Conservation (phyloP, 2,329 filamentous ascomycete genomes). For the Ceratocystis diversiconidia region DNA sequence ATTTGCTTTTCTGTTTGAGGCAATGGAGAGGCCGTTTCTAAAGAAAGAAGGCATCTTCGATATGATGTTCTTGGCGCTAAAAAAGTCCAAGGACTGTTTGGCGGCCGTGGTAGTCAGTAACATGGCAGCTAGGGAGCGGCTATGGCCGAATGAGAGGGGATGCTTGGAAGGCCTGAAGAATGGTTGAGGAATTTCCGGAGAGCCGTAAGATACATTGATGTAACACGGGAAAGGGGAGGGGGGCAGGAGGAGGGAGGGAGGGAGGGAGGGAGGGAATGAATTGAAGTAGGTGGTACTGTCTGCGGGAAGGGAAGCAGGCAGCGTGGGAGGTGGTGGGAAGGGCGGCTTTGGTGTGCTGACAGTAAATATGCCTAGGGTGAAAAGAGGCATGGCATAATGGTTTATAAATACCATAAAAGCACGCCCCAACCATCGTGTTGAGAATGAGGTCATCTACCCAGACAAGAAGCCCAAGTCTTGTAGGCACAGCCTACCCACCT, state of each 20-base stretch:
- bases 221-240: not conserved
- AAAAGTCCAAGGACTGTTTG: not conserved
- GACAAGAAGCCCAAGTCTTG: too few species aligned
- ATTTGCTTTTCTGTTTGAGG: conserved; percentile 30
- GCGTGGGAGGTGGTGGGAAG: not conserved
- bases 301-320: not conserved
- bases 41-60: conserved; percentile 6
- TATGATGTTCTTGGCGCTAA: not conserved
- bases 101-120: not conserved
- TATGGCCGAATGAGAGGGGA: not conserved
- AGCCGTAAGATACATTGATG: not conserved
- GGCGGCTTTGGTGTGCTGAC: too few species aligned
- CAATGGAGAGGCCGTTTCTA: not conserved
- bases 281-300: not conserved
- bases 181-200: not conserved
- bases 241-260: not conserved
- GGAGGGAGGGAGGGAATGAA: not conserved
- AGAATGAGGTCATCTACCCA: too few species aligned
- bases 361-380: too few species aligned
- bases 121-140: not conserved
- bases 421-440: too few species aligned
- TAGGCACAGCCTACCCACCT: too few species aligned
- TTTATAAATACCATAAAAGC: too few species aligned
- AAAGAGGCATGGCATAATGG: too few species aligned
- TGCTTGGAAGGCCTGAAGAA: not conserved